A percentile compares a stretch with the other conserved stretches of the same genome.
Evolutionary conservation across 116 monocot genomes (phyloP).

Genomic region (Phalaenopsis hybrid): DNA sequence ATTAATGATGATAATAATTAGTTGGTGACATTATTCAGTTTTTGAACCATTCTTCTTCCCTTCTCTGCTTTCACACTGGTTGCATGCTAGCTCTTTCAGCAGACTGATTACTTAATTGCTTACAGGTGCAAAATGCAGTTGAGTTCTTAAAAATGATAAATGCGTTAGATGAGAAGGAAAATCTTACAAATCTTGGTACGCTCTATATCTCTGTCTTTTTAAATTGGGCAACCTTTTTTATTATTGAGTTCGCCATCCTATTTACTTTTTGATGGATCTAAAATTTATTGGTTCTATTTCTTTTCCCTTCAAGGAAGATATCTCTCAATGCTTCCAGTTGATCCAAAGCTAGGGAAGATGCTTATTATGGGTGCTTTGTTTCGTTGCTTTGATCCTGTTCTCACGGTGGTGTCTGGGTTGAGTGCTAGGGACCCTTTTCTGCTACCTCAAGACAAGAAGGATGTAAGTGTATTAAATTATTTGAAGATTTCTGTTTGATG

Average conservation of each 20-base stretch:
- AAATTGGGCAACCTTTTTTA: neutral
- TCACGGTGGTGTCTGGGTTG: conserved; percentile 89
- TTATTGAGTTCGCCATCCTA: neutral
- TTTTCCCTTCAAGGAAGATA: conserved; percentile 51
- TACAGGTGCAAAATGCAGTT: conserved; percentile 96
- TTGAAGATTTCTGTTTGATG: neutral
- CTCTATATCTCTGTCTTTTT: conserved; percentile 1
- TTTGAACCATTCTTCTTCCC: neutral
- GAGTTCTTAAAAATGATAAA: conserved; percentile 91
- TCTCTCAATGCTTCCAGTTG: conserved; percentile 97
- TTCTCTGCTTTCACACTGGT: neutral
- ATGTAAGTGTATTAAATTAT: conserved; percentile 44
- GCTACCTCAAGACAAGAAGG: conserved; percentile 95
- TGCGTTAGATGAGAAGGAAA: conserved; percentile 87
- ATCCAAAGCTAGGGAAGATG: conserved; percentile 99
- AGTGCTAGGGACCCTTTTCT: conserved; percentile 92
- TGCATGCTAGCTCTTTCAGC: neutral
- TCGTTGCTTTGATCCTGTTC: conserved; percentile 82
- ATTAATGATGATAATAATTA: neutral
- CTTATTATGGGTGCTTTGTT: conserved; percentile 95
- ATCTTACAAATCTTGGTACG: conserved; percentile 83
- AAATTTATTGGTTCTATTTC: conserved; percentile 8
- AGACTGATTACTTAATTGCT: neutral
- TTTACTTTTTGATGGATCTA: neutral
- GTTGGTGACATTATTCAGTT: neutral